Conservation (phyloP, 2,329 filamentous ascomycete species). For the Talaromyces sp. region DNA sequence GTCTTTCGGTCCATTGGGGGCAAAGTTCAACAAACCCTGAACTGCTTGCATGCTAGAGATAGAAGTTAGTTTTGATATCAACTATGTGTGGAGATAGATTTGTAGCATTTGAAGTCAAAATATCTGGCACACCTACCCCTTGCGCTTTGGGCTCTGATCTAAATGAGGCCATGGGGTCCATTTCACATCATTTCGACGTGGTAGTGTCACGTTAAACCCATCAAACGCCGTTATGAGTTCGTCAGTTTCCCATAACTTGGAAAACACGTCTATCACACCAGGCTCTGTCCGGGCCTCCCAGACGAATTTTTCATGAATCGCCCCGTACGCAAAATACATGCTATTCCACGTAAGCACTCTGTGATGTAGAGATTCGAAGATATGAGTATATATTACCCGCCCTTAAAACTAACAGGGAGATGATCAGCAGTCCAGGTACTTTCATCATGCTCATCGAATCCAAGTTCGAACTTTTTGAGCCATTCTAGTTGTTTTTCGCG, state of each 20-base stretch:
- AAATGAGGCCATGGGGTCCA: constrained; percentile 42
- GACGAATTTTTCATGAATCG: constrained; percentile 21
- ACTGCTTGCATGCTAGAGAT: constrained; percentile 27
- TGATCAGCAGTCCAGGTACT: constrained; percentile 45
- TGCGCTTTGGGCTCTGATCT: constrained; percentile 39
- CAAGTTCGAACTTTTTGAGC: constrained; percentile 42
- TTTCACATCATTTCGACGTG: constrained; percentile 31
- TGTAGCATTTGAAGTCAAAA: too few relatives aligned
- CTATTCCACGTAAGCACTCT: neutral
- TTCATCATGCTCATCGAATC: constrained; percentile 39
- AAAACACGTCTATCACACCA: constrained; percentile 37
- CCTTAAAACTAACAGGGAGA: constrained; percentile 44
- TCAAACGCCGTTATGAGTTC: constrained; percentile 22
- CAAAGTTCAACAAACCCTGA: constrained; percentile 45
- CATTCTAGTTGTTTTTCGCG: constrained; percentile 41
- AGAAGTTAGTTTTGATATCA: too few relatives aligned
- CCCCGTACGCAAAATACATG: constrained; percentile 12
- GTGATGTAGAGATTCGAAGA: neutral
- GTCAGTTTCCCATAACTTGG: constrained; percentile 35
- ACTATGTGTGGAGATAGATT: too few relatives aligned
- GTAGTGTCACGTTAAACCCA: constrained; percentile 21
- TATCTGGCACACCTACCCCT: constrained; percentile 21
- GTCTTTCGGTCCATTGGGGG: constrained; percentile 44
- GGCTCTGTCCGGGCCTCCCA: constrained; percentile 36
- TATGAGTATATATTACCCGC: constrained; percentile 32